Evolutionary conservation across 2,329 filamentous ascomycete genomes (phyloP).

Genomic region (Monilinia aucupariae): DNA sequence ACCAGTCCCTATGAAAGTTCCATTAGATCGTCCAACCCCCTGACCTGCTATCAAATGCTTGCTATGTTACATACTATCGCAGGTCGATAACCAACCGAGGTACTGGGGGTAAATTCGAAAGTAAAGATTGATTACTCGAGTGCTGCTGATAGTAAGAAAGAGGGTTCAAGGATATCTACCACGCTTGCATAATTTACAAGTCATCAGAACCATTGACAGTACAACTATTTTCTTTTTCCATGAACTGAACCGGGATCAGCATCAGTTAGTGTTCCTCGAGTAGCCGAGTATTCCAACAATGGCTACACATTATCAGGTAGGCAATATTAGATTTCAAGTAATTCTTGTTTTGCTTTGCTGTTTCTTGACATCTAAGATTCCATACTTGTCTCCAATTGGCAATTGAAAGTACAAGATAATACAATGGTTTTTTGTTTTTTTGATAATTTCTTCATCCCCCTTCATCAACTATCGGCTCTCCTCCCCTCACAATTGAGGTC

Average conservation of each 20-base stretch:
- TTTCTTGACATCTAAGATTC: no score
- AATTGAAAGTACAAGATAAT: no score
- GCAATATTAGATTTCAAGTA: no score
- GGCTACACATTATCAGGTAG: neutral
- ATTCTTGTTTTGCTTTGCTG: no score
- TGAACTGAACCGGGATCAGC: neutral
- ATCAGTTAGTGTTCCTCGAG: no score
- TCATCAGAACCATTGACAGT: neutral
- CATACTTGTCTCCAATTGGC: no score
- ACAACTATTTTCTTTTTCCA: no score
- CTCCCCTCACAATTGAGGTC: neutral
- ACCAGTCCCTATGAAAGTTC: neutral
- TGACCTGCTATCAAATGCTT: neutral
- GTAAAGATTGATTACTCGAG: neutral
- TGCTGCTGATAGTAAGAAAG: neutral
- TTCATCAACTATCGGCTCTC: conserved; percentile 2
- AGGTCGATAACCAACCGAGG: neutral
- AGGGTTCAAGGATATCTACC: neutral
- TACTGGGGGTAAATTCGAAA: conserved; percentile 3
- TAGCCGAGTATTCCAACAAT: neutral
- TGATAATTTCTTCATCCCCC: no score
- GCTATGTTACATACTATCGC: neutral
- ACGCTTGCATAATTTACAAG: conserved; percentile 9
- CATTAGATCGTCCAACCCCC: neutral
- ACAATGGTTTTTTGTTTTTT: no score